A percentile compares a stretch with the other conserved stretches of the same genome.
Conservation (phyloP, 148 eudicot species). For the Vaccinium myrtillus region DNA sequence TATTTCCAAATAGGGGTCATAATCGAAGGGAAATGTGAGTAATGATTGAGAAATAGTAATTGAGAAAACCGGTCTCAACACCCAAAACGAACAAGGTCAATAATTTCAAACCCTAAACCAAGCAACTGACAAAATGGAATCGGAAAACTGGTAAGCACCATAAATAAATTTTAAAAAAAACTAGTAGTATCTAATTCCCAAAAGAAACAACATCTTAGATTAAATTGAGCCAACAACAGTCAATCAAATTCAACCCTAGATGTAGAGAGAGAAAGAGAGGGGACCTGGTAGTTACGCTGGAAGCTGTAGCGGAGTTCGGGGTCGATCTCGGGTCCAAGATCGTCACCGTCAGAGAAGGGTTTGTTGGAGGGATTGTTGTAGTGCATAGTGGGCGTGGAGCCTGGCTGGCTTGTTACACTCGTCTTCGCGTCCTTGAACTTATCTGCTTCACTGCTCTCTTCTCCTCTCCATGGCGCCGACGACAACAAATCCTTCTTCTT, state of each 20-base stretch:
- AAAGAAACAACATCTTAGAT: not conserved
- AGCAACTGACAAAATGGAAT: not conserved
- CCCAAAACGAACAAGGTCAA: too few species aligned
- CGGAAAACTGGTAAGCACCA: not conserved
- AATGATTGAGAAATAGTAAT: too few species aligned
- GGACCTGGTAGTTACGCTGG: constrained; percentile 78
- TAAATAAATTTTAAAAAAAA: not conserved
- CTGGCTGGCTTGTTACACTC: constrained; percentile 62
- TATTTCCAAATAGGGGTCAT: too few species aligned
- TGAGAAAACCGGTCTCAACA: too few species aligned
- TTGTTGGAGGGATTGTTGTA: constrained; percentile 13
- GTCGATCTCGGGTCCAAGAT: constrained; percentile 53
- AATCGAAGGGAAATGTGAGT: too few species aligned
- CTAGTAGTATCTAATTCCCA: not conserved
- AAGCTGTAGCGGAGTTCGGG: constrained; percentile 86
- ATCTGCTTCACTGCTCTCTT: constrained; percentile 28
- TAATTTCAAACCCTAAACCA: too few species aligned
- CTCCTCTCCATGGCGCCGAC: constrained; percentile 94
- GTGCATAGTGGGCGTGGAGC: constrained; percentile 71
- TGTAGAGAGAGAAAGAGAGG: not conserved
- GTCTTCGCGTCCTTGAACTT: constrained; percentile 74
- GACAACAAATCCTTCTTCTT: constrained; percentile 73
- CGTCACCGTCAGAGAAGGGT: constrained; percentile 36
- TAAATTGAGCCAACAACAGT: not conserved
- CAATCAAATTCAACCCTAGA: not conserved